Evolutionary conservation across 495 filamentous ascomycete species (phyloP), one percentile per base, ranked within the genome.

Genomic region (Chaetomium fimeti): DNA sequence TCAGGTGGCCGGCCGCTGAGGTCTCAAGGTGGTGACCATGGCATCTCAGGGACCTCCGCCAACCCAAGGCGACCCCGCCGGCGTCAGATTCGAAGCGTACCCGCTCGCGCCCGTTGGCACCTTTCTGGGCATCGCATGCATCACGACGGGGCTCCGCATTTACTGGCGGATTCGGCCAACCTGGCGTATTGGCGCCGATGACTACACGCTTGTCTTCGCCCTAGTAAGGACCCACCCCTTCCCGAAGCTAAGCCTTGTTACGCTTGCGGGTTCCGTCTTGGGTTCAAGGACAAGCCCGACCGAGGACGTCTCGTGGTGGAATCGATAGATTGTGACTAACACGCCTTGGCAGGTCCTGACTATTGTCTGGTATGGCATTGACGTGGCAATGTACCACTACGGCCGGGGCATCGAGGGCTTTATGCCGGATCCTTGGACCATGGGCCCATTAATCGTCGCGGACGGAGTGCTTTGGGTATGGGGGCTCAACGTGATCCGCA

Each of bases 381-480:
- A 57, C 55, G 55, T 57, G 20, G 55, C 55, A 24, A 57, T 57
- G 55, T 57, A 57, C 55, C 22, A 57, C 5, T 27, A 42, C 36
- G 55, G 55, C 55, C 55, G 55, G 20, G 55, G 36, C 20, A 5
- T 57, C 55, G 36, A 43, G 55, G 55, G 55, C 15, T 57, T 57
- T 38, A 13, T 11, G 20, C 55, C 55, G 8, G 36, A 57, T 11
- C 55, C 55, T 3, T 57, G 55, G 55, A 43, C 36, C 36, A 57
- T 57, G 55, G 55, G 55, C 38, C 55, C 55, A 4, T 18, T 57
- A 11, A 18, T 57, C 13, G 55, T 57, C 32, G 55, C 55, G 2
- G 55, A 57, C 55, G 55, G 55, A 16, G 55, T 57, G 55, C 55
- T 57, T 36, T 57, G 55, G 55, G 55, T 57, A 1, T 57, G 55